These are phyloP conservation scores for Asterella californica DNA, from an alignment of 225 moss, liverwort and hornwort genomes.

Conservation along the genomic window DNA sequence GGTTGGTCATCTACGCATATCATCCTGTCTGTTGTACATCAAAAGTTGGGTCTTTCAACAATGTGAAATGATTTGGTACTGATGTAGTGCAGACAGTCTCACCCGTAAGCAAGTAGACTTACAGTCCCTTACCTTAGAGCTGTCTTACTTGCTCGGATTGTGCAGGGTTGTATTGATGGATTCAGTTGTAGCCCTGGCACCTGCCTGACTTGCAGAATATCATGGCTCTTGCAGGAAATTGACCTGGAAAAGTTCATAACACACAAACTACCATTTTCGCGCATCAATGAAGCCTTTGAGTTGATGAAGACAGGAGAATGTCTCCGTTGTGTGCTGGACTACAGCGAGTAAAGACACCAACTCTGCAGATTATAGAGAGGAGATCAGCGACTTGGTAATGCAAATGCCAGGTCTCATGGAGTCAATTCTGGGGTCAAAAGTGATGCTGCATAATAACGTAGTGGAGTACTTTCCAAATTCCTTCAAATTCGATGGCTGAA, in stretches of 20 bases:
- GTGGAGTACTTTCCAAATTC: no score
- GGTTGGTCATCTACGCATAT: conserved; percentile 30
- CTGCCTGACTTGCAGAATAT: neutral
- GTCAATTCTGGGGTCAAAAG: no score
- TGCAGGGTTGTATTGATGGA: neutral
- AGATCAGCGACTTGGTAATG: no score
- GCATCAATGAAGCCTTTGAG: conserved; percentile 64
- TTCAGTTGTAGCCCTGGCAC: neutral
- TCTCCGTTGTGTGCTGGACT: conserved; percentile 31
- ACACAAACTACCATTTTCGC: conserved; percentile 56
- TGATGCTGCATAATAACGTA: no score
- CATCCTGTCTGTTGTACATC: no score
- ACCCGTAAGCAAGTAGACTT: neutral
- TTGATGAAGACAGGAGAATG: conserved; percentile 51
- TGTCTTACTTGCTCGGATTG: neutral
- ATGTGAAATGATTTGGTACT: neutral
- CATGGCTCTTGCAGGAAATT: conserved; percentile 47
- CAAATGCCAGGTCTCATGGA: no score
- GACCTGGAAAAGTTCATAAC: conserved; percentile 62
- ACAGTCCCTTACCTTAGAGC: no score
- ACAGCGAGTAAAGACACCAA: neutral
- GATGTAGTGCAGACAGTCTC: no score
- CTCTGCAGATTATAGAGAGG: no score
- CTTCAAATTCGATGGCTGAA: no score
- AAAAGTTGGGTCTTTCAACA: neutral